Evolutionary conservation across 306 rosid genomes (phyloP).

Genomic region (Cucumis hystrix): DNA sequence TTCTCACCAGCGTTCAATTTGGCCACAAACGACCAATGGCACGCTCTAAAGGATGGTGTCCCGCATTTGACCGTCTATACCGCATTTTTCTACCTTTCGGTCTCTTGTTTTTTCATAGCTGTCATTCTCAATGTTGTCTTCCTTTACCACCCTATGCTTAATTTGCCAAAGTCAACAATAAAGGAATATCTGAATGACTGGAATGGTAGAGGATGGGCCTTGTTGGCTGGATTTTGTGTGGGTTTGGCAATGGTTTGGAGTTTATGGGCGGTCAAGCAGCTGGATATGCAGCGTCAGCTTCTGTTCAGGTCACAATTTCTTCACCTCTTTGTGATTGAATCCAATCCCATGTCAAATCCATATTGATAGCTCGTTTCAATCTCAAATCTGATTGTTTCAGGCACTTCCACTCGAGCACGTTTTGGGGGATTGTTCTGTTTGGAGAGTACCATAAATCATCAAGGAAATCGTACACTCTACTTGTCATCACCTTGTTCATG

Average conservation of each 20-base stretch:
- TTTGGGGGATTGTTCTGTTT: conserved; percentile 68
- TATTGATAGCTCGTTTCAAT: neutral
- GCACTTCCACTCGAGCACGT: conserved; percentile 85
- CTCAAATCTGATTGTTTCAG: conserved; percentile 18
- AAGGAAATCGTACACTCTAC: conserved; percentile 41
- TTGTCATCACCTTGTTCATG: conserved; percentile 52
- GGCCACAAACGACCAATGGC: conserved; percentile 95
- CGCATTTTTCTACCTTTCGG: conserved; percentile 75
- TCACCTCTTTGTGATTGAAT: neutral
- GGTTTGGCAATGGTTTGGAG: conserved; percentile 86
- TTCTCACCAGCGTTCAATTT: conserved; percentile 89
- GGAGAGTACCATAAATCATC: conserved; percentile 80
- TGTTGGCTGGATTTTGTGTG: conserved; percentile 88
- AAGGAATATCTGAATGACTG: conserved; percentile 61
- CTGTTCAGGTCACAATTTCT: conserved; percentile 56
- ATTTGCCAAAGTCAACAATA: conserved; percentile 56
- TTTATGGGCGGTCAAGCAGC: conserved; percentile 99
- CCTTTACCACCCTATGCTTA: conserved; percentile 61
- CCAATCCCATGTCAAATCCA: neutral
- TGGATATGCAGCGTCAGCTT: conserved; percentile 97
- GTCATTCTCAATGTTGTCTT: conserved; percentile 56
- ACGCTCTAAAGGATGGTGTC: conserved; percentile 50
- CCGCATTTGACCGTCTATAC: conserved; percentile 78
- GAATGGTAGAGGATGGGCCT: conserved; percentile 89
- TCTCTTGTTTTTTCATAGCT: conserved; percentile 61